Percentiles rank a stretch among this genome's conserved stretches.
Conservation (phyloP, 2,329 filamentous ascomycete species). For the Penicillium janthinellum region DNA sequence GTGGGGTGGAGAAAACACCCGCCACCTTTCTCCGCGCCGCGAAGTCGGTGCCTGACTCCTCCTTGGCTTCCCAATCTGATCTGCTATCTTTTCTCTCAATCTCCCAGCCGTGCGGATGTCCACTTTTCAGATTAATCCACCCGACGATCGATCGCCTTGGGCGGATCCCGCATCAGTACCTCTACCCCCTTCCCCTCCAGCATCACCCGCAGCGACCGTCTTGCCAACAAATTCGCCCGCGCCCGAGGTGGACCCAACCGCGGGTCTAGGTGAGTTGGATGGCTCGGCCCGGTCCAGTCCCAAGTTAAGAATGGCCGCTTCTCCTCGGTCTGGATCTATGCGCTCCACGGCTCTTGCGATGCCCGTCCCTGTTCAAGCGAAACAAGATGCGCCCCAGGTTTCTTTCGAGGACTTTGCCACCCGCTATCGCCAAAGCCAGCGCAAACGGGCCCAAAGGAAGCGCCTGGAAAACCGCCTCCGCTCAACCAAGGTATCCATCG, state of each 20-base stretch:
- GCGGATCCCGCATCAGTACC: slow-evolving; percentile 29
- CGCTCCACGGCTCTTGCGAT: slow-evolving; percentile 11
- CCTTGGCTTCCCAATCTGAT: slow-evolving; percentile 25
- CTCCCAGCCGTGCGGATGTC: slow-evolving; percentile 33
- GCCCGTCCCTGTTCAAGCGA: slow-evolving; percentile 8
- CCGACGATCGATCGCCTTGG: slow-evolving; percentile 37
- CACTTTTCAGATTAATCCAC: slow-evolving; percentile 33
- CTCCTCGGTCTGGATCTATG: slow-evolving; percentile 20
- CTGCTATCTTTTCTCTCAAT: slow-evolving; percentile 12
- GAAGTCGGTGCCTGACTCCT: slow-evolving; percentile 23
- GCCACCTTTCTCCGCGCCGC: slow-evolving; percentile 6
- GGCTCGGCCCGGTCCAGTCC: slow-evolving; percentile 34
- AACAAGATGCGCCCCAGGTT: slow-evolving; percentile 30
- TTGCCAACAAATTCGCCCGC: slow-evolving; percentile 21
- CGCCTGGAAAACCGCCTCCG: slow-evolving; percentile 43
- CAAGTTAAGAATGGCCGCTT: slow-evolving; percentile 23
- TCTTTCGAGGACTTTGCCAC: slow-evolving; percentile 49
- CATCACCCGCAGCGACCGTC: slow-evolving; percentile 23
- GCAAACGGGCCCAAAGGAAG: slow-evolving; percentile 45
- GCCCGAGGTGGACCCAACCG: slow-evolving; percentile 21
- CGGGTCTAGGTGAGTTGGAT: slow-evolving; percentile 40
- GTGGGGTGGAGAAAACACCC: slow-evolving; percentile 8
- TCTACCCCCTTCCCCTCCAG: slow-evolving; percentile 25
- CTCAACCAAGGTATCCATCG: slow-evolving; percentile 46
- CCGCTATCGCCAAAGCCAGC: slow-evolving; percentile 45